Percentiles rank a stretch among this genome's conserved stretches.
Conservation (phyloP, 1,139 yeast species). For the Trichomonascaceae sp. region DNA sequence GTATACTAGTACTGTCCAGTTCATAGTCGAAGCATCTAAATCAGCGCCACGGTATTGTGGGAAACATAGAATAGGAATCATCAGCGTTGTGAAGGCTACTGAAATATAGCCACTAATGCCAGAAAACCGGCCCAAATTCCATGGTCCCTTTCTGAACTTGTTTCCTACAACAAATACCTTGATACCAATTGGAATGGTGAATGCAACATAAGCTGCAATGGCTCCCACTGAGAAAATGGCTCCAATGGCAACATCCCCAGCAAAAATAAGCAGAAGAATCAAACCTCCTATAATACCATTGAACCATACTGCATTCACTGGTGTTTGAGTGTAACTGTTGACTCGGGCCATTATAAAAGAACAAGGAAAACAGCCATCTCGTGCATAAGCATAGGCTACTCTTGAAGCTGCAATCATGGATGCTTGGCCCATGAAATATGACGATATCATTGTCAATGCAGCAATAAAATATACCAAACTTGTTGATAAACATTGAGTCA, state of each 20-base stretch:
- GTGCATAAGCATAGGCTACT: slow-evolving; percentile 61
- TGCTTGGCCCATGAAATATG: slow-evolving; percentile 65
- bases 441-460: slow-evolving; percentile 53
- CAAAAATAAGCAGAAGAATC: slow-evolving; percentile 54
- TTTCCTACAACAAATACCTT: slow-evolving; percentile 48
- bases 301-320: slow-evolving; percentile 64
- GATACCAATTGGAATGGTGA: slow-evolving; percentile 59
- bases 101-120: slow-evolving; percentile 35
- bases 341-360: slow-evolving; percentile 52
- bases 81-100: slow-evolving; percentile 42
- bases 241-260: slow-evolving; percentile 62
- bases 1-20: slow-evolving; percentile 66
- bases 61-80: slow-evolving; percentile 66
- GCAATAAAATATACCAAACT: slow-evolving; percentile 48
- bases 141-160: slow-evolving; percentile 60
- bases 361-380: slow-evolving; percentile 65
- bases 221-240: slow-evolving; percentile 78
- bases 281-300: slow-evolving; percentile 55
- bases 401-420: slow-evolving; percentile 67
- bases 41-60: slow-evolving; percentile 44
- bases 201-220: slow-evolving; percentile 64
- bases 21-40: slow-evolving; percentile 49
- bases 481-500: slow-evolving; percentile 45
- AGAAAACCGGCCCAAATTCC: slow-evolving; percentile 55
- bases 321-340: slow-evolving; percentile 52